Base-by-base conservation (phyloP, 164 flowering plant species). In the Amborella trichopoda region DNA sequence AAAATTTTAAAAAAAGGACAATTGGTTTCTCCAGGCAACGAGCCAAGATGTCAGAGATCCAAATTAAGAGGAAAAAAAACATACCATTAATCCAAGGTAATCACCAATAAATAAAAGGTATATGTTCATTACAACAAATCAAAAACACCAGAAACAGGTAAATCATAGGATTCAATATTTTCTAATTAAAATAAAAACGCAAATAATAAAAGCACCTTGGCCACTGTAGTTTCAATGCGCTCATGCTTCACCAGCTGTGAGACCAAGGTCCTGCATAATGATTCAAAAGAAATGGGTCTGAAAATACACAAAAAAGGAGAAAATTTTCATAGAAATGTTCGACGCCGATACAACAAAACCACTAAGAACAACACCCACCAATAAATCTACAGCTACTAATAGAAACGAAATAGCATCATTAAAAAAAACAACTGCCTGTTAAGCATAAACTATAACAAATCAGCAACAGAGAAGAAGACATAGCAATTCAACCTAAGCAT, bases 201-300 rank as follows among this genome's bases (percentile, higher is more conserved):
- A n/a, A n/a, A n/a, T n/a, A n/a, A n/a, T n/a, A n/a, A n/a, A n/a
- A n/a, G n/a, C 27, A 79, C 95, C 94, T 83, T 86, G 1, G 95
- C 87, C 19, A 90, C 83, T 13, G 95, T 86, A 30, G 95, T 90
- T 67, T 90, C 98, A 2, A 90, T 90, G 2, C 94, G 77, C 69
- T 83, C 95, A 55, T 90, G 95, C 72, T 76, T 83, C 62, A 90
- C 86, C 72, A 90, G 50, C 70, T 90, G 98, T 11, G 94, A 90
- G 2, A 90, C 98, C 94, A 90, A 77, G 12, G 98, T 90, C 62
- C 97, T 89, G 51, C 40, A n/a, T 4, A 58, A 13, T 26, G 20
- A 37, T n/a, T 22, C 2, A 40, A 53, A 10, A 4, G 23, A 27
- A 55, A 50, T 6, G n/a, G n/a, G n/a, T n/a, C n/a, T 14, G 17